Conservation (phyloP, 2,329 filamentous ascomycete species). For the Zarea fungicola region DNA sequence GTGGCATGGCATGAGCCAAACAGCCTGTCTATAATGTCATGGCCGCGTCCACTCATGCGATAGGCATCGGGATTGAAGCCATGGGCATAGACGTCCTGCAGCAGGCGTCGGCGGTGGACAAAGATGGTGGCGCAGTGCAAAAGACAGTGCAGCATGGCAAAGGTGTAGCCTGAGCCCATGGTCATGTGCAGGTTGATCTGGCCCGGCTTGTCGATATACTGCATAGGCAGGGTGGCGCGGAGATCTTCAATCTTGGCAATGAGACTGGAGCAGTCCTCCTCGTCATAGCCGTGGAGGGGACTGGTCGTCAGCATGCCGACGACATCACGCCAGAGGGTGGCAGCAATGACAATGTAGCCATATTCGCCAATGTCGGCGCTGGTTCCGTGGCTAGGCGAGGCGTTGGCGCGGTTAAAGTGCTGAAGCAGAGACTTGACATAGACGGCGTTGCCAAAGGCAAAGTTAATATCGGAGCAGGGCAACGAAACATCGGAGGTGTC, state of each 20-base stretch:
- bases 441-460: slow-evolving; percentile 56
- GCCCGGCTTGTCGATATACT: slow-evolving; percentile 56
- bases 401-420: slow-evolving; percentile 31
- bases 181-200: slow-evolving; percentile 59
- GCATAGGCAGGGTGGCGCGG: slow-evolving; percentile 50
- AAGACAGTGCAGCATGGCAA: slow-evolving; percentile 58
- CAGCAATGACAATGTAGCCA: slow-evolving; percentile 55
- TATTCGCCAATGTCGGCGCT: slow-evolving; percentile 55
- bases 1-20: slow-evolving; percentile 56
- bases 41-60: slow-evolving; percentile 43
- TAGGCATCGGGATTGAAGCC: slow-evolving; percentile 50
- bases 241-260: slow-evolving; percentile 52
- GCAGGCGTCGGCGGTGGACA: slow-evolving; percentile 53
- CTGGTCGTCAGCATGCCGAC: slow-evolving; percentile 56
- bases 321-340: slow-evolving; percentile 57
- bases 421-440: slow-evolving; percentile 51
- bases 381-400: slow-evolving; percentile 32
- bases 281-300: slow-evolving; percentile 46
- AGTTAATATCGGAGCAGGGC: slow-evolving; percentile 58
- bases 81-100: slow-evolving; percentile 51
- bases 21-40: slow-evolving; percentile 51
- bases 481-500: slow-evolving; percentile 52
- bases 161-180: slow-evolving; percentile 59
- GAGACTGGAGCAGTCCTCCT: slow-evolving; percentile 46
- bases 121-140: slow-evolving; percentile 58